A percentile compares a stretch with the other conserved stretches of the same genome.
These are phyloP conservation scores for Epicoccum nigrum DNA, from an alignment of 2,329 filamentous ascomycete species.

Conservation along the genomic window DNA sequence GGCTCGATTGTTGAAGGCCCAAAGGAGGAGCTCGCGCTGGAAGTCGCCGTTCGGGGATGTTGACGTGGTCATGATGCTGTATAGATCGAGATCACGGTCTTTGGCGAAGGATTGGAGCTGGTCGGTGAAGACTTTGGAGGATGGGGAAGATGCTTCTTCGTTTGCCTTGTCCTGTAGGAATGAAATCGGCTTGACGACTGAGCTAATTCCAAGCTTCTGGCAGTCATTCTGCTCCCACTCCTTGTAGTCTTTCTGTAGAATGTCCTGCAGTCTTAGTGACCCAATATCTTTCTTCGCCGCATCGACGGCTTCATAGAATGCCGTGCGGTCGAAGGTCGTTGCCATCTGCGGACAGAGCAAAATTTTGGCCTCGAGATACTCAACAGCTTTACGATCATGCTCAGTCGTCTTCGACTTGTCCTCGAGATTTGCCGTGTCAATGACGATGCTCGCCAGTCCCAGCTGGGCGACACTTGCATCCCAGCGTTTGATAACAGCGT, in stretches of 20 bases:
- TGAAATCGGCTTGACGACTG: constrained; percentile 66
- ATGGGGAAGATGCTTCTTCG: constrained; percentile 38
- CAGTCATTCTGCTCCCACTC: constrained; percentile 64
- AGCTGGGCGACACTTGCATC: constrained; percentile 70
- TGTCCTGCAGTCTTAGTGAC: constrained; percentile 65
- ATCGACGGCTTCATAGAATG: constrained; percentile 66
- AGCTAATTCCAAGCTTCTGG: constrained; percentile 69
- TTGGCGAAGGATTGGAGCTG: constrained; percentile 60
- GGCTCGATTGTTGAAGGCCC: constrained; percentile 62
- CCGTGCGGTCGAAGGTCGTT: constrained; percentile 57
- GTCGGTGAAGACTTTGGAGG: constrained; percentile 53
- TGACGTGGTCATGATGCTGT: constrained; percentile 72
- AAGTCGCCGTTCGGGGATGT: constrained; percentile 61
- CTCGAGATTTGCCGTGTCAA: constrained; percentile 73
- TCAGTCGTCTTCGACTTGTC: constrained; percentile 66
- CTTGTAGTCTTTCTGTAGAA: constrained; percentile 85
- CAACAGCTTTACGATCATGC: constrained; percentile 64
- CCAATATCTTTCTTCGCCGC: constrained; percentile 72
- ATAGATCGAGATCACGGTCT: constrained; percentile 67
- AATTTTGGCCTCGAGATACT: constrained; percentile 64
- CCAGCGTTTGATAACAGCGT: constrained; percentile 47
- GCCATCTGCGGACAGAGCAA: constrained; percentile 45
- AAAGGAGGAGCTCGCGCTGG: constrained; percentile 70
- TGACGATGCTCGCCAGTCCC: constrained; percentile 71
- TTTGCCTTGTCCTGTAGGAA: constrained; percentile 65